Evolutionary conservation across 2,329 filamentous ascomycete species (phyloP).

Genomic region (Fusarium citri): DNA sequence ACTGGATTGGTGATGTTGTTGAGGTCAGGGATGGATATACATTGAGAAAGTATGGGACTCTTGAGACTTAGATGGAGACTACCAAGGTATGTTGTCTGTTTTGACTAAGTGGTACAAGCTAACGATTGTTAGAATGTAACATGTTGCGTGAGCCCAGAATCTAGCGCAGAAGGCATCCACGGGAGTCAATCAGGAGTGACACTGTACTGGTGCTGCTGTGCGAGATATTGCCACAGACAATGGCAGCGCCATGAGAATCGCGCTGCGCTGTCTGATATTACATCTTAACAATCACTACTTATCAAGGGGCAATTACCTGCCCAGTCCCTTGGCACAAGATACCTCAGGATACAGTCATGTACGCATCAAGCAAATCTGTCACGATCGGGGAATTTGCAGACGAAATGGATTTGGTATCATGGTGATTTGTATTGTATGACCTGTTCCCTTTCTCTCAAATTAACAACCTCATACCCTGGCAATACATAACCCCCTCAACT

Average conservation of each 20-base stretch:
- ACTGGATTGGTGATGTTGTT: constrained; percentile 54
- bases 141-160: neutral
- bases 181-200: neutral
- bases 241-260: neutral
- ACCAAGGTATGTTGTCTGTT: constrained; percentile 4
- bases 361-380: neutral
- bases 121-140: neutral
- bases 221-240: neutral
- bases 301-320: neutral
- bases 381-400: neutral
- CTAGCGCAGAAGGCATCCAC: neutral
- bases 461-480: neutral
- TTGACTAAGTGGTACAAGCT: neutral
- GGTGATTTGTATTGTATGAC: neutral
- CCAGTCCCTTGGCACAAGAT: no score
- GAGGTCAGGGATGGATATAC: neutral
- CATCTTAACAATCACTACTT: neutral
- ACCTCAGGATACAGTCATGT: neutral
- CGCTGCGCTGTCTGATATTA: neutral
- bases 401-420: neutral
- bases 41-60: neutral
- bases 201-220: neutral
- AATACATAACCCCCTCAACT: neutral
- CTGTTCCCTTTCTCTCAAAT: neutral
- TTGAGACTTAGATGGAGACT: neutral